Conservation (phyloP, 345 rosid genomes). For the Salix viminalis region DNA sequence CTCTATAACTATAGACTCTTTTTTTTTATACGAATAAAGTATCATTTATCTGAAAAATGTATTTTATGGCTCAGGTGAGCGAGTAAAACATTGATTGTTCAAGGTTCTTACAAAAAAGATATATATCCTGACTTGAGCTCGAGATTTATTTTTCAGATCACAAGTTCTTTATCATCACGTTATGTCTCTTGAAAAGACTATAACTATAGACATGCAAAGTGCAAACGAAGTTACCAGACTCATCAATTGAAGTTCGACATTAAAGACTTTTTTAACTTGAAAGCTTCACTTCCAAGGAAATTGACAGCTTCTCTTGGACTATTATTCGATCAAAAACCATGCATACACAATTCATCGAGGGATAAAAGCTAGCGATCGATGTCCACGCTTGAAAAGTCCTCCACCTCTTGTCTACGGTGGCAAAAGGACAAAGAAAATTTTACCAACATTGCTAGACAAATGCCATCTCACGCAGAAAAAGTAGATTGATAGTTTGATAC, state of each 20-base stretch:
- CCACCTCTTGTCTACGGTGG: background rate
- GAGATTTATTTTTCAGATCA: no score
- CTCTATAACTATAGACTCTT: no score
- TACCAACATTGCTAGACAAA: conserved; percentile 13
- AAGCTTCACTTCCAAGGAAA: background rate
- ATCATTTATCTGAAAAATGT: fast-evolving
- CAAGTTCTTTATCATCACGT: fast-evolving
- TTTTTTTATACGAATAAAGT: no score
- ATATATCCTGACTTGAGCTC: fast-evolving
- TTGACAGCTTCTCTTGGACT: background rate
- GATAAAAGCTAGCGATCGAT: background rate
- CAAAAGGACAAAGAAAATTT: background rate
- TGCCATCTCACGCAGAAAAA: conserved; percentile 10
- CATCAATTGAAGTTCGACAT: background rate
- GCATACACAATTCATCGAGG: background rate
- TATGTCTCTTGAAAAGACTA: no score
- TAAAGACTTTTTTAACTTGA: background rate
- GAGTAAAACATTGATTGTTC: fast-evolving
- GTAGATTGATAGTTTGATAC: background rate
- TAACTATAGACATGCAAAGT: no score
- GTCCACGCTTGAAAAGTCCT: background rate
- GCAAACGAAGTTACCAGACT: background rate
- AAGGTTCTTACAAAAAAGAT: fast-evolving
- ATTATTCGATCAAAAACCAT: background rate
- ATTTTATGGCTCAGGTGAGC: fast-evolving